Base-by-base conservation (phyloP, 768 basidiomycete genomes). In the Leucocoprinus birnbaumii region DNA sequence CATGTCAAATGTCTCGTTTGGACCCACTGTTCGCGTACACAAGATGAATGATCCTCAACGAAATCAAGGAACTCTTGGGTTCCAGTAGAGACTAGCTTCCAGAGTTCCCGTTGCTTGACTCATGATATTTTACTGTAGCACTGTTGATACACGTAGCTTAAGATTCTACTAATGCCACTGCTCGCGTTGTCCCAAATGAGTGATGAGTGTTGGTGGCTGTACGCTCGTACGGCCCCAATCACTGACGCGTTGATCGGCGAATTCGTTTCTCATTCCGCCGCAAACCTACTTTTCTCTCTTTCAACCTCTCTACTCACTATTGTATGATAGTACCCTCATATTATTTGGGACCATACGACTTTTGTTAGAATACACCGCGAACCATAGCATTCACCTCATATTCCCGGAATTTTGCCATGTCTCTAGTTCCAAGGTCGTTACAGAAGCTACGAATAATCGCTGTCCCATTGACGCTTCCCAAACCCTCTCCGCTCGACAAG, bases 31-130 rank as follows among this genome's bases (percentile, higher is more conserved):
- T 27, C 79, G 82, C 14, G 86, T 94, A 1, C 80, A 86, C 58
- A 78, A 87, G 48, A 91, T 94, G 89, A 76, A 73, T 11, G 89
- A 91, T 64, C 89, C 89, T 0, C 86, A 89, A 59, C 80, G 89
- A n/a, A 81, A 81, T 11, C 85, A 86, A 62, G 75, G 73, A 3
- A 70, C 67, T 14, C 62, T 76, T 45, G 64, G 65, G 9, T 74
- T 75, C 24, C 42, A 18, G 34, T 44, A 45, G n/a, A 31, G 31
- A 31, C 31, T n/a, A n/a, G n/a, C 31, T 31, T 31, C 5, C 11
- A 31, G 11, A 31, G 31, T 11, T 31, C 31, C 11, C 31, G 11
- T 11, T 11, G n/a, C 31, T 31, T 31, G 11, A 31, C 6, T 31
- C 11, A 31, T 11, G 11, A 31, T 31, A 31, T 31, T 11, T 5